A percentile compares a stretch with the other conserved stretches of the same genome.
Conservation (phyloP, 2,329 filamentous ascomycete genomes). For the Xylaria sp. region DNA sequence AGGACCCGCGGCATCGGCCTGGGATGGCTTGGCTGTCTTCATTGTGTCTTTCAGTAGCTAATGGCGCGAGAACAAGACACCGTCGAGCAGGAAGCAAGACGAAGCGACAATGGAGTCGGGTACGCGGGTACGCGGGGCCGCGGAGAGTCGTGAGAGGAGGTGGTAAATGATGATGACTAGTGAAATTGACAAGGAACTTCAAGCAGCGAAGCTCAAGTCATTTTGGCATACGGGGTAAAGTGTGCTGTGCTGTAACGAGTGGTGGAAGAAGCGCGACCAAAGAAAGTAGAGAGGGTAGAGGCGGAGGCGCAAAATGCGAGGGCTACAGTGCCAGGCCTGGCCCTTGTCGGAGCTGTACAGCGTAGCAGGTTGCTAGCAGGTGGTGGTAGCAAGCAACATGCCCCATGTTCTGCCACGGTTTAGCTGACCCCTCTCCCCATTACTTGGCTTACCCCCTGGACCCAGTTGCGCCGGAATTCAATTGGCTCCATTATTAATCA, state of each 20-base stretch:
- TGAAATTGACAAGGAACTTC: constrained; percentile 44
- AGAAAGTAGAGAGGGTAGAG: constrained; percentile 39
- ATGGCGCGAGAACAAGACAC: constrained; percentile 25
- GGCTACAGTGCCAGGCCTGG: constrained; percentile 32
- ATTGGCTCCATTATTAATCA: constrained; percentile 22
- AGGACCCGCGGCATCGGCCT: constrained; percentile 52
- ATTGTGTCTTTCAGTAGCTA: constrained; percentile 50
- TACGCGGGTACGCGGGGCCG: constrained; percentile 6
- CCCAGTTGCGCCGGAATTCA: constrained; percentile 13
- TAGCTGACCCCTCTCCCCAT: constrained; percentile 37
- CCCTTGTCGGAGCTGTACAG: constrained; percentile 33
- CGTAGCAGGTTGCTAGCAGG: constrained; percentile 25
- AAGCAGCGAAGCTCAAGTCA: constrained; percentile 47
- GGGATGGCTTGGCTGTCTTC: constrained; percentile 65
- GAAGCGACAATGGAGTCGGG: constrained; percentile 17
- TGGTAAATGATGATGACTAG: constrained; percentile 40
- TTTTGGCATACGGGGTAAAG: constrained; percentile 43
- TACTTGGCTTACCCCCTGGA: constrained; percentile 32
- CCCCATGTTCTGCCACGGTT: constrained; percentile 16
- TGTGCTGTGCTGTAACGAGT: constrained; percentile 39
- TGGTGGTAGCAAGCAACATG: constrained; percentile 23
- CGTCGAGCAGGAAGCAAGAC: constrained; percentile 24
- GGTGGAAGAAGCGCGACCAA: constrained; percentile 39
- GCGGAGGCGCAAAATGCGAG: constrained; percentile 47
- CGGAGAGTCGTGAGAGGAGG: constrained; percentile 26